Conservation (phyloP, 805 yeast genomes). For the Blastobotrys robertii region DNA sequence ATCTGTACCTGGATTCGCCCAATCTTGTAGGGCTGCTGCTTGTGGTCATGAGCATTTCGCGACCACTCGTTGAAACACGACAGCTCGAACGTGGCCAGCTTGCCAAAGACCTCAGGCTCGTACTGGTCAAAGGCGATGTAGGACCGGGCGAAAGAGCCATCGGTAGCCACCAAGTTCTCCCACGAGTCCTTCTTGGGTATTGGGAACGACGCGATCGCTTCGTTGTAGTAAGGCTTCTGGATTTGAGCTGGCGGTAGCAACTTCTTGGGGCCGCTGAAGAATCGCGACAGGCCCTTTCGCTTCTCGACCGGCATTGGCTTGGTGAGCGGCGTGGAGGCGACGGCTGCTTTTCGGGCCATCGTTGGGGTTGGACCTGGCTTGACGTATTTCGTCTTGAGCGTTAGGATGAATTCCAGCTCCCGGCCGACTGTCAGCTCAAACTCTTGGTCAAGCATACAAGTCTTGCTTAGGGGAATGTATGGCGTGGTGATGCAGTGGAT, state of each 20-base stretch:
- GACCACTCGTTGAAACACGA: conserved; percentile 82
- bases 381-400: conserved; percentile 56
- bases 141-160: conserved; percentile 84
- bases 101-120: conserved; percentile 47
- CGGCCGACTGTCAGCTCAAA: conserved; percentile 64
- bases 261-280: conserved; percentile 5
- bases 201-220: neutral
- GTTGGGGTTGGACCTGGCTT: conserved; percentile 11
- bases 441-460: conserved; percentile 50
- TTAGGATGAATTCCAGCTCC: conserved; percentile 53
- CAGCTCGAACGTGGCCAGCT: conserved; percentile 42
- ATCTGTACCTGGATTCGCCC: conserved; percentile 46
- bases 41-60: conserved; percentile 15
- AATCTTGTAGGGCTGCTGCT: conserved; percentile 29
- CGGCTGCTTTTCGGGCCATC: neutral
- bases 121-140: conserved; percentile 55
- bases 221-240: neutral
- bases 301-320: neutral
- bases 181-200: conserved; percentile 32
- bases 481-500: conserved; percentile 65
- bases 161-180: conserved; percentile 59
- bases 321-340: neutral
- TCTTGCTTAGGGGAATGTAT: conserved; percentile 26
- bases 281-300: conserved; percentile 1
- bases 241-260: neutral